A percentile compares a stretch with the other conserved stretches of the same genome.
These are phyloP conservation scores for Homolaphlyctis polyrhiza DNA, from an alignment of 371 early-diverging fungal species.

Conservation along the genomic window DNA sequence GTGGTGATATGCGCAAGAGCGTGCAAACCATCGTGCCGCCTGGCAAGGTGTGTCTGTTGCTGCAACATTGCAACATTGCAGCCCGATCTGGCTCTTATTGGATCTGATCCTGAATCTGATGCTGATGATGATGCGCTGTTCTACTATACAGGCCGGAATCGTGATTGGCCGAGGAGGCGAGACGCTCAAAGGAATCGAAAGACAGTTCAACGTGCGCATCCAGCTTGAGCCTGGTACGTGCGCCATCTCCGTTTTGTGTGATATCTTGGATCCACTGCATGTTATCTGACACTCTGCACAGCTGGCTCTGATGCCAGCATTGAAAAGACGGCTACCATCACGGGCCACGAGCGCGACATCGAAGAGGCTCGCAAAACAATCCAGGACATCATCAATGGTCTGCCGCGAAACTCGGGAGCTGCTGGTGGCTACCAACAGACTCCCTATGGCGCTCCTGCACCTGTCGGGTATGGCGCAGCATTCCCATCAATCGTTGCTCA, in stretches of 20 bases:
- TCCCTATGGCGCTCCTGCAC: conserved; percentile 1
- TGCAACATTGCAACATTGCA: not conserved
- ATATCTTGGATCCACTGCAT: not conserved
- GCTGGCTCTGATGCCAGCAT: not conserved
- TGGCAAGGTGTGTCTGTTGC: conserved; percentile 6
- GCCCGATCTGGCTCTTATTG: not conserved
- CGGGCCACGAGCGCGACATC: not conserved
- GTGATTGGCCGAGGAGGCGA: conserved; percentile 84
- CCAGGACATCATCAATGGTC: conserved; percentile 3
- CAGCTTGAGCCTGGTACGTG: conserved; percentile 54
- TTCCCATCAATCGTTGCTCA: not conserved
- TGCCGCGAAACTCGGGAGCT: not conserved
- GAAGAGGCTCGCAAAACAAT: not conserved
- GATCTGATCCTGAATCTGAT: not conserved
- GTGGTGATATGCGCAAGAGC: not conserved
- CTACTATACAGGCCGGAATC: conserved; percentile 54
- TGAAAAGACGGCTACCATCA: not conserved
- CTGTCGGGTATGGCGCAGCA: not conserved
- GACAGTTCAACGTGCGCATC: conserved; percentile 56
- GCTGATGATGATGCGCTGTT: not conserved
- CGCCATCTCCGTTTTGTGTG: not conserved
- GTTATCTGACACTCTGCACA: conserved; percentile 45
- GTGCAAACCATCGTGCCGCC: conserved; percentile 1
- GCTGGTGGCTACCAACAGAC: not conserved
- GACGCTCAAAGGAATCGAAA: conserved; percentile 74